Percentiles rank a stretch among this genome's conserved stretches.
These are phyloP conservation scores for Curvularia eragrostidis DNA, from an alignment of 2,329 filamentous ascomycete species.

Conservation along the genomic window DNA sequence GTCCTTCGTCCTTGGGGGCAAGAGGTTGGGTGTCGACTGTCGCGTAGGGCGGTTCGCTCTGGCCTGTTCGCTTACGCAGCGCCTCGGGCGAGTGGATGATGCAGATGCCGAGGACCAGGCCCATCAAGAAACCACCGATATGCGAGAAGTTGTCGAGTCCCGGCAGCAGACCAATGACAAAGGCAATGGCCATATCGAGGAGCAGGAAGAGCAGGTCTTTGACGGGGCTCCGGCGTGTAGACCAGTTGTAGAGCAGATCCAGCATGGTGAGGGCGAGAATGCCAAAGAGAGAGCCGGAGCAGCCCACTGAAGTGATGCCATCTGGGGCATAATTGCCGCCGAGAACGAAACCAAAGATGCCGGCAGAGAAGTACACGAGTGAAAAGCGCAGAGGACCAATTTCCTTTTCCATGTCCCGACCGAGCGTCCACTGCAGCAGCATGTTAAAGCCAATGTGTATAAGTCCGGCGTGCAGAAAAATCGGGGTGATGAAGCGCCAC, in stretches of 20 bases:
- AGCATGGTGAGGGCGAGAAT: conserved; percentile 87
- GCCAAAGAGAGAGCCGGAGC: conserved; percentile 89
- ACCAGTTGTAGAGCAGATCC: conserved; percentile 93
- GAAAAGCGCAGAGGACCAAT: conserved; percentile 90
- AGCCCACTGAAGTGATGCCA: conserved; percentile 80
- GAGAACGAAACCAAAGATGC: conserved; percentile 95
- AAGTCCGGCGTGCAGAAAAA: conserved; percentile 92
- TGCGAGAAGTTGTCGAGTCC: conserved; percentile 97
- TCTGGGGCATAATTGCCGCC: conserved; percentile 91
- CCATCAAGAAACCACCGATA: conserved; percentile 95
- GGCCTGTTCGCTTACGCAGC: conserved; percentile 75
- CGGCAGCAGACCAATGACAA: conserved; percentile 88
- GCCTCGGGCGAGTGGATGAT: conserved; percentile 87
- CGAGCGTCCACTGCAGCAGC: conserved; percentile 86
- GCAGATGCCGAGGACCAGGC: conserved; percentile 83
- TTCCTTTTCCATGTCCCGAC: conserved; percentile 87
- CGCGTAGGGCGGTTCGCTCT: conserved; percentile 72
- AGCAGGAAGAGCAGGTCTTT: conserved; percentile 88
- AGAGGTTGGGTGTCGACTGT: conserved; percentile 58
- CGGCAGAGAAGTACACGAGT: conserved; percentile 86
- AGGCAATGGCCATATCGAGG: conserved; percentile 85
- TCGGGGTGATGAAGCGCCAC: conserved; percentile 94
- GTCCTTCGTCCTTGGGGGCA: conserved; percentile 22
- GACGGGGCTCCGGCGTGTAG: conserved; percentile 74
- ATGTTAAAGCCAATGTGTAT: conserved; percentile 97